These are phyloP conservation scores for Scalesia atractyloides DNA, from an alignment of 129 eudicot genomes.

Conservation along the genomic window DNA sequence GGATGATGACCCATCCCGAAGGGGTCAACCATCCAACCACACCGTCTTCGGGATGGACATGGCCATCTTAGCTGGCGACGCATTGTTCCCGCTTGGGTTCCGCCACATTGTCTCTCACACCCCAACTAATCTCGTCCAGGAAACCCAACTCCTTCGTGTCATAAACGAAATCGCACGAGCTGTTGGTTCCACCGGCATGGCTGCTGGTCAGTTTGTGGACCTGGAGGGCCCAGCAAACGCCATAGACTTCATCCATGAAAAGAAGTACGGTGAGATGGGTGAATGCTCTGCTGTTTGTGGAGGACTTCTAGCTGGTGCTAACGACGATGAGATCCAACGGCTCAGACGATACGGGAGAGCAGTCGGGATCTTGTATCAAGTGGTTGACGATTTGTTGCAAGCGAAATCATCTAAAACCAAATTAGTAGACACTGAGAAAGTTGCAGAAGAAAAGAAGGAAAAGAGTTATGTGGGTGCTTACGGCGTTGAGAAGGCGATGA, in stretches of 20 bases:
- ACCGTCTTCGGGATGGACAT: constrained; percentile 80
- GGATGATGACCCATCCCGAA: constrained; percentile 93
- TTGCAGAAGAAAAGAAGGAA: constrained; percentile 38
- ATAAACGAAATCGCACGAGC: constrained; percentile 91
- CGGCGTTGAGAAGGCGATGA: constrained; percentile 87
- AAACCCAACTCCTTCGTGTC: constrained; percentile 64
- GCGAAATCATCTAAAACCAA: constrained; percentile 37
- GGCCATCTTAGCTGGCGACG: constrained; percentile 97
- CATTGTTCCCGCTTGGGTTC: constrained; percentile 91
- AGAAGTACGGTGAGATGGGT: constrained; percentile 91
- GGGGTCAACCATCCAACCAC: constrained; percentile 94
- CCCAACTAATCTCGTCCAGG: constrained; percentile 72
- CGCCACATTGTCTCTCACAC: constrained; percentile 93
- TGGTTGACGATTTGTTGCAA: constrained; percentile 72
- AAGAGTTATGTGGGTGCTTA: constrained; percentile 81
- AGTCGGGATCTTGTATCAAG: constrained; percentile 85
- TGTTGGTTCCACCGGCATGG: constrained; percentile 99
- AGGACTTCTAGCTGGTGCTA: constrained; percentile 76
- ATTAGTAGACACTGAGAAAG: background rate
- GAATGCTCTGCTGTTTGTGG: constrained; percentile 96
- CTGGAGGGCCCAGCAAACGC: constrained; percentile 80
- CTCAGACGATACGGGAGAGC: constrained; percentile 84
- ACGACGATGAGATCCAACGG: constrained; percentile 68
- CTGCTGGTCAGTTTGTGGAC: constrained; percentile 89
- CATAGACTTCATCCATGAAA: constrained; percentile 77